A percentile compares a stretch with the other conserved stretches of the same genome.
Evolutionary conservation across 148 eudicot species (phyloP).

Genomic region (Nyssa sinensis): DNA sequence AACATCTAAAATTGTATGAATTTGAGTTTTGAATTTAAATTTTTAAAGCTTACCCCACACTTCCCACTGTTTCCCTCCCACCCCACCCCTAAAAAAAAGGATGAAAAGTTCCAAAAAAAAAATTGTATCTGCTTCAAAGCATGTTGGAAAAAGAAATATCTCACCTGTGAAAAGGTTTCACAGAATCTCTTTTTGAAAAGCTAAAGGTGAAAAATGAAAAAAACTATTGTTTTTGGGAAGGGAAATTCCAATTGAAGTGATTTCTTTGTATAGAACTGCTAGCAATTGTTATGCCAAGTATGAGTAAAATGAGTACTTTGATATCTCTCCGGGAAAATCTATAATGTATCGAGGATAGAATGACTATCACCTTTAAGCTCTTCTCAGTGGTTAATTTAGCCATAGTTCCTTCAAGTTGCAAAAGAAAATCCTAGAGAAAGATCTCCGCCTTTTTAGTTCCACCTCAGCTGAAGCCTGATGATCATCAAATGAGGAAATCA

Average conservation of each 20-base stretch:
- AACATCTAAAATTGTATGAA: neutral
- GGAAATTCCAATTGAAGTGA: neutral
- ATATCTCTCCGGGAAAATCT: neutral
- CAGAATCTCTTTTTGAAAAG: no score
- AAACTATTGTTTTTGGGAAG: neutral
- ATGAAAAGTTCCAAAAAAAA: no score
- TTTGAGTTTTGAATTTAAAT: no score
- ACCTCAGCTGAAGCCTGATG: neutral
- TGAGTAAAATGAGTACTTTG: neutral
- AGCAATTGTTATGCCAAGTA: neutral
- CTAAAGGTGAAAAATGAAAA: no score
- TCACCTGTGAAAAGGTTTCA: neutral
- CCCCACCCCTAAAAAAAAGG: no score
- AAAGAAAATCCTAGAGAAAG: neutral
- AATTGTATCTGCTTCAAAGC: neutral
- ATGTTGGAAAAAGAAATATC: no score
- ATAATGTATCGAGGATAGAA: neutral
- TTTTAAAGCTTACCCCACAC: no score
- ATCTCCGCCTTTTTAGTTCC: neutral
- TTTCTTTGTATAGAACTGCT: neutral
- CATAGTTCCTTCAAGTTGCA: neutral
- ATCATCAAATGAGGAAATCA: neutral
- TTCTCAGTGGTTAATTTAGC: neutral
- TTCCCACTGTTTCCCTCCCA: no score
- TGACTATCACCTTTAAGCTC: neutral